Evolutionary conservation across 2,329 filamentous ascomycete species (phyloP).

Genomic region (Rhynchosporium agropyri): DNA sequence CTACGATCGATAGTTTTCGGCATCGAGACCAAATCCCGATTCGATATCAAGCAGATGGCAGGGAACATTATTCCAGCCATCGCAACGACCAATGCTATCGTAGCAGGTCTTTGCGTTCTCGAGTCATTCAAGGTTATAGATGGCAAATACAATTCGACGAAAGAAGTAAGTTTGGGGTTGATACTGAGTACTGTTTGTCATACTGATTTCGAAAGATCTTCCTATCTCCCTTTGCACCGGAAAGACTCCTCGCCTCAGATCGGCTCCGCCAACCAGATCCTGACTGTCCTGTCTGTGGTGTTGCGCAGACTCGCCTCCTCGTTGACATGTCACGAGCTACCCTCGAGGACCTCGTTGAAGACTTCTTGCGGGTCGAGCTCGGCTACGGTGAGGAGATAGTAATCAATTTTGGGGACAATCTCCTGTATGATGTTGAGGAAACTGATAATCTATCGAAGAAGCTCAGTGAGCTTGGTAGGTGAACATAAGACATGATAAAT

Average conservation of each 20-base stretch:
- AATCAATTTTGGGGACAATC: conserved; percentile 70
- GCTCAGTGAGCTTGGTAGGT: conserved; percentile 70
- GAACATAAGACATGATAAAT: not conserved
- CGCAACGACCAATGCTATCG: conserved; percentile 96
- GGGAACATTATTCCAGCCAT: conserved; percentile 99
- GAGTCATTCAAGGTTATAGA: conserved; percentile 89
- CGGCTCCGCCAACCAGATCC: conserved; percentile 68
- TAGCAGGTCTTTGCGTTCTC: conserved; percentile 87
- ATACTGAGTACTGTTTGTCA: not conserved
- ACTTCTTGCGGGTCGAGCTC: conserved; percentile 68
- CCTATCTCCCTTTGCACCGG: conserved; percentile 67
- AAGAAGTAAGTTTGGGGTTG: conserved; percentile 59
- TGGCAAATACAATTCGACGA: conserved; percentile 69
- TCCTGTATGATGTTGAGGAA: conserved; percentile 89
- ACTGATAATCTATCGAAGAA: conserved; percentile 84
- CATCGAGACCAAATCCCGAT: conserved; percentile 86
- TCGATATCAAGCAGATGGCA: conserved; percentile 98
- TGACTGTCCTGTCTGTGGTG: conserved; percentile 80
- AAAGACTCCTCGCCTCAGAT: conserved; percentile 62
- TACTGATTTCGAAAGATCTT: conserved; percentile 60
- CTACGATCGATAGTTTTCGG: conserved; percentile 86
- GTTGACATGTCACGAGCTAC: conserved; percentile 74
- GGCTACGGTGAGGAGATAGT: conserved; percentile 82
- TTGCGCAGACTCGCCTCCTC: conserved; percentile 66
- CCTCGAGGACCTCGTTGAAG: conserved; percentile 76